Conservation (phyloP, 106 monocot species). For the Hemerocallis citrina region DNA sequence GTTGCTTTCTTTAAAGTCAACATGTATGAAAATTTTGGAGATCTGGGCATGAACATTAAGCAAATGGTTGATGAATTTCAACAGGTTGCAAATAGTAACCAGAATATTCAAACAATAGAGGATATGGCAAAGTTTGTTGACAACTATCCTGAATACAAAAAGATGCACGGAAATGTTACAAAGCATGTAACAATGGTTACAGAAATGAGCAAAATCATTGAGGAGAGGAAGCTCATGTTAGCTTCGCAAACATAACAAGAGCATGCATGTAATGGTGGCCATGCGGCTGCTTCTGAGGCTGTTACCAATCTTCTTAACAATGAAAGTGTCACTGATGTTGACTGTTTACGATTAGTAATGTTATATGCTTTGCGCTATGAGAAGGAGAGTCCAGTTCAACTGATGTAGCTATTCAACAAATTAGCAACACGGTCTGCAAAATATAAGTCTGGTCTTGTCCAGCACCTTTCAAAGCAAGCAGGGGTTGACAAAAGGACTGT, state of each 20-base stretch:
- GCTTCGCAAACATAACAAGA: conserved; percentile 84
- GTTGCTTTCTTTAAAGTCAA: conserved; percentile 79
- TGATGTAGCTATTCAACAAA: conserved; percentile 90
- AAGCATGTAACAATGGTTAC: conserved; percentile 82
- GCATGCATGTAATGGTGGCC: conserved; percentile 82
- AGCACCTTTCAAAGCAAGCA: conserved; percentile 76
- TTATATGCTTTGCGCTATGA: conserved; percentile 86
- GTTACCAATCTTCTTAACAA: conserved; percentile 69
- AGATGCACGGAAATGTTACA: conserved; percentile 89
- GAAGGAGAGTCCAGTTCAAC: conserved; percentile 81
- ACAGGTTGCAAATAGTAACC: conserved; percentile 78
- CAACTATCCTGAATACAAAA: conserved; percentile 77
- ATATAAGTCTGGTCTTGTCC: conserved; percentile 86
- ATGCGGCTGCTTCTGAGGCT: conserved; percentile 83
- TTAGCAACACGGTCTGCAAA: conserved; percentile 74
- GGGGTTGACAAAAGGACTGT: conserved; percentile 79
- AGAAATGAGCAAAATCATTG: conserved; percentile 76
- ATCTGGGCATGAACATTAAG: conserved; percentile 89
- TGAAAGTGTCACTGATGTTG: conserved; percentile 75
- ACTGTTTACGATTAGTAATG: conserved; percentile 58
- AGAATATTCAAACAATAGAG: conserved; percentile 82
- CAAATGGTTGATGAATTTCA: conserved; percentile 90
- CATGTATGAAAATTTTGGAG: conserved; percentile 87
- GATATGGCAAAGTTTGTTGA: conserved; percentile 88
- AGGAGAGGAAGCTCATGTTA: conserved; percentile 68